Evolutionary conservation across 2,329 filamentous ascomycete species (phyloP).

Genomic region (Polychaeton citri): DNA sequence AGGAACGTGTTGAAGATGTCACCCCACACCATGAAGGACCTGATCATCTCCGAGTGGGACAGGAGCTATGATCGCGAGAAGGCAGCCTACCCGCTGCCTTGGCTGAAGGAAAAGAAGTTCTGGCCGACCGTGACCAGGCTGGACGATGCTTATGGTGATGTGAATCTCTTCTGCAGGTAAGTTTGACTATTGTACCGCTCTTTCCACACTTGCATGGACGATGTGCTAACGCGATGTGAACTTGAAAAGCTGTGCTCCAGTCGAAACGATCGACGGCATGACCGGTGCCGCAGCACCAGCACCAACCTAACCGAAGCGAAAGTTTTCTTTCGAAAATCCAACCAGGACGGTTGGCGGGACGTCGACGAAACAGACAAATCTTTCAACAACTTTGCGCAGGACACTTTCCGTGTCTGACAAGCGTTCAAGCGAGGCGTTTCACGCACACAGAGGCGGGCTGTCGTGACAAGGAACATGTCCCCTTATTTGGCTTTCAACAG

Average conservation of each 20-base stretch:
- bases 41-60: slow-evolving; percentile 66
- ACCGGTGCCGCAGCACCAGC: slow-evolving; percentile 19
- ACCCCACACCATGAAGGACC: slow-evolving; percentile 72
- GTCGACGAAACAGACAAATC: neutral
- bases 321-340: neutral
- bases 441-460: neutral
- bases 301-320: slow-evolving; percentile 10
- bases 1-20: slow-evolving; percentile 80
- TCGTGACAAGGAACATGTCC: too few species aligned
- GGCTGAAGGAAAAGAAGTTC: slow-evolving; percentile 89
- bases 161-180: slow-evolving; percentile 80
- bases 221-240: slow-evolving; percentile 3
- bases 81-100: slow-evolving; percentile 76
- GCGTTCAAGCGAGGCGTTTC: slow-evolving; percentile 1
- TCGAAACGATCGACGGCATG: slow-evolving; percentile 40
- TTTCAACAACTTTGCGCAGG: neutral
- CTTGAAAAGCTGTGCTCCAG: slow-evolving; percentile 52
- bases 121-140: slow-evolving; percentile 81
- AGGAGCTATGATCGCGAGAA: slow-evolving; percentile 68
- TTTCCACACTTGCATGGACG: neutral
- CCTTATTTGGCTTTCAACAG: neutral
- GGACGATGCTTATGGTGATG: slow-evolving; percentile 81
- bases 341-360: neutral
- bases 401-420: neutral
- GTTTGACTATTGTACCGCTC: slow-evolving; percentile 5